Evolutionary conservation across 2,329 filamentous ascomycete species (phyloP).

Genomic region (Huntiella decipiens): DNA sequence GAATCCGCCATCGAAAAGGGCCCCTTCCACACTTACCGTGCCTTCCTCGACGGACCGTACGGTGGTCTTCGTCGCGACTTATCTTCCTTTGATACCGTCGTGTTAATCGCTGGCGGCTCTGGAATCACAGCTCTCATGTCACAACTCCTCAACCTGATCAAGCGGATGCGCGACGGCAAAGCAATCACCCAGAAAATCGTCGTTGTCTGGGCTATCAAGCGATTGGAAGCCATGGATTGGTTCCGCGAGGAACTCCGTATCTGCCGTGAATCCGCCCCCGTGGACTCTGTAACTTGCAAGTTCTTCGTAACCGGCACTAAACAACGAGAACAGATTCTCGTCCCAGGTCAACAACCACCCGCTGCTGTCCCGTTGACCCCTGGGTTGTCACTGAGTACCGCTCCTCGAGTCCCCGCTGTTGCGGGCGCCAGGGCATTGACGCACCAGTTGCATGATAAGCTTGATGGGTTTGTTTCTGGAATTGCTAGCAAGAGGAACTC

Average conservation of each 20-base stretch:
- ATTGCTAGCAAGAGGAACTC: constrained; percentile 78
- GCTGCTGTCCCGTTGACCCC: background rate
- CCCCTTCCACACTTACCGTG: constrained; percentile 78
- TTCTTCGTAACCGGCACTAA: constrained; percentile 81
- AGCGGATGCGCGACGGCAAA: constrained; percentile 86
- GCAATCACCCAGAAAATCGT: constrained; percentile 80
- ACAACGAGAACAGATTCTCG: constrained; percentile 10
- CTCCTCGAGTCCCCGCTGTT: background rate
- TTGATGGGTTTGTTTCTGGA: constrained; percentile 72
- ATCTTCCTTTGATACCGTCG: constrained; percentile 80
- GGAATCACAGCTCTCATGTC: constrained; percentile 88
- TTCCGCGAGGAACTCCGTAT: constrained; percentile 89
- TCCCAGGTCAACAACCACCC: no score
- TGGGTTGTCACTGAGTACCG: constrained; percentile 14
- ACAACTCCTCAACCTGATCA: constrained; percentile 82
- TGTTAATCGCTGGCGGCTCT: constrained; percentile 83
- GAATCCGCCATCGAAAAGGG: constrained; percentile 68
- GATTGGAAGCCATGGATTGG: constrained; percentile 90
- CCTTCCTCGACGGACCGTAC: constrained; percentile 86
- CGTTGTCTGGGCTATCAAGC: constrained; percentile 85
- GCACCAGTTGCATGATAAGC: constrained; percentile 62
- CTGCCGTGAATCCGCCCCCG: constrained; percentile 73
- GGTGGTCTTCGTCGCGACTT: constrained; percentile 83
- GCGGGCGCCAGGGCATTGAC: constrained; percentile 39
- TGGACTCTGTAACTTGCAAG: constrained; percentile 76